A percentile compares a stretch with the other conserved stretches of the same genome.
Evolutionary conservation across 2,329 filamentous ascomycete species (phyloP).

Genomic region (Thielaviopsis euricoi): DNA sequence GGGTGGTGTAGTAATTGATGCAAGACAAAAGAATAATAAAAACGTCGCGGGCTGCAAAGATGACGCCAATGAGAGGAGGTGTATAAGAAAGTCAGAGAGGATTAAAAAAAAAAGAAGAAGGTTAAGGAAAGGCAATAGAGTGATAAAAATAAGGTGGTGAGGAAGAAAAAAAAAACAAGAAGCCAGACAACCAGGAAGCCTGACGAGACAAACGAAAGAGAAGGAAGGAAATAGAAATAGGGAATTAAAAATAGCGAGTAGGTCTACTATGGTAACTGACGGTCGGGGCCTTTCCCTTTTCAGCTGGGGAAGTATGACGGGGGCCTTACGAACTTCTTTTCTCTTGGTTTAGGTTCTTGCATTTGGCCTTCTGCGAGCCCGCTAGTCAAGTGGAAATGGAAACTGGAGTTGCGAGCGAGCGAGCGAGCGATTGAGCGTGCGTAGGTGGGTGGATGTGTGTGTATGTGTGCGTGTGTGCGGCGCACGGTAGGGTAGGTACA

Average conservation of each 20-base stretch:
- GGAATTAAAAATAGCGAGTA: neutral
- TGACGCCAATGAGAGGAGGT: neutral
- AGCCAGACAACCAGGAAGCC: neutral
- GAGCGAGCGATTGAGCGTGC: no score
- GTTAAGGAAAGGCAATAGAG: neutral
- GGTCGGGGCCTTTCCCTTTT: no score
- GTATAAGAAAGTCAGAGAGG: neutral
- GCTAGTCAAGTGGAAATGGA: neutral
- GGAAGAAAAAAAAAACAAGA: neutral
- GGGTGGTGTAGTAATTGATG: neutral
- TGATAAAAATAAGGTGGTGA: no score
- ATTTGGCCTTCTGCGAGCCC: no score
- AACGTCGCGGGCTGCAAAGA: neutral
- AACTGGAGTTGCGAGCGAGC: neutral
- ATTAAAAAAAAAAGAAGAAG: neutral
- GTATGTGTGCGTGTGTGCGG: no score
- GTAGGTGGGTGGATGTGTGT: no score
- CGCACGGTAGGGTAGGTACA: neutral
- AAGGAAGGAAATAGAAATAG: neutral
- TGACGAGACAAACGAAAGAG: neutral
- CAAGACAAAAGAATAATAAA: neutral
- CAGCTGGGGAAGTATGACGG: neutral
- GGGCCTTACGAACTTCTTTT: no score
- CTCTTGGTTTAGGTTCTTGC: no score
- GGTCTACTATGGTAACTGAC: no score